Evolutionary conservation across 192 early-diverging fungal species (phyloP).

Genomic region (Coemansia furcata): DNA sequence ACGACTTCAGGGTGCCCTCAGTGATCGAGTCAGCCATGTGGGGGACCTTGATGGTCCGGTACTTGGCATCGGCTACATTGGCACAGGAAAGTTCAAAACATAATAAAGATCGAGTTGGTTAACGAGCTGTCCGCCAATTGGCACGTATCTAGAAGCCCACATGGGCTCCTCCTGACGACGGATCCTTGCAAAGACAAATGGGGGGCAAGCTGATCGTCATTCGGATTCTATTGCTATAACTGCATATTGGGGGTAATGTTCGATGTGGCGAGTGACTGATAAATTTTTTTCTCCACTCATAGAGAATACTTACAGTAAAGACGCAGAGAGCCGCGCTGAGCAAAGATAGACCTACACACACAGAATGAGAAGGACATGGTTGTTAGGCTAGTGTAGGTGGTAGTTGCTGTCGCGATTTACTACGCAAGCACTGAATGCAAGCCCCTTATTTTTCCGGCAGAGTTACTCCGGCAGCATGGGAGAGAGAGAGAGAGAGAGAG

Average conservation of each 20-base stretch:
- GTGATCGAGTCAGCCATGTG: slow-evolving; percentile 98
- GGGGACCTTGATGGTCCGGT: slow-evolving; percentile 81
- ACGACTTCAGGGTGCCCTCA: slow-evolving; percentile 94
- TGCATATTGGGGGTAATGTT: not conserved
- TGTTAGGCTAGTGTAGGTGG: not conserved
- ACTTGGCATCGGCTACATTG: slow-evolving; percentile 47
- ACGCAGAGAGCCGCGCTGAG: slow-evolving; percentile 26
- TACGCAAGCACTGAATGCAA: slow-evolving; percentile 2
- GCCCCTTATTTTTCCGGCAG: not conserved
- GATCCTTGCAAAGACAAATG: not conserved
- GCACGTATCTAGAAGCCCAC: not conserved
- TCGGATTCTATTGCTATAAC: slow-evolving; percentile 2
- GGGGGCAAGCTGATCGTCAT: slow-evolving; percentile 8
- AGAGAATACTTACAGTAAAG: slow-evolving; percentile 44
- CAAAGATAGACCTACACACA: slow-evolving; percentile 33
- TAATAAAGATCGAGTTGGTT: not conserved
- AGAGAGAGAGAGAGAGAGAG: too few species aligned
- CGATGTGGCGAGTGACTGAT: slow-evolving; percentile 1
- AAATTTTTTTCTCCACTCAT: slow-evolving; percentile 12
- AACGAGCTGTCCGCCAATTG: not conserved
- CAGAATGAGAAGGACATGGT: not conserved
- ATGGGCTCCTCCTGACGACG: not conserved
- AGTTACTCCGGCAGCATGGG: not conserved
- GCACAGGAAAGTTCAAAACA: not conserved
- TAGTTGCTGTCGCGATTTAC: not conserved